These are phyloP conservation scores for Metarhizium brunneum DNA, from an alignment of 2,329 filamentous ascomycete species.

Conservation along the genomic window DNA sequence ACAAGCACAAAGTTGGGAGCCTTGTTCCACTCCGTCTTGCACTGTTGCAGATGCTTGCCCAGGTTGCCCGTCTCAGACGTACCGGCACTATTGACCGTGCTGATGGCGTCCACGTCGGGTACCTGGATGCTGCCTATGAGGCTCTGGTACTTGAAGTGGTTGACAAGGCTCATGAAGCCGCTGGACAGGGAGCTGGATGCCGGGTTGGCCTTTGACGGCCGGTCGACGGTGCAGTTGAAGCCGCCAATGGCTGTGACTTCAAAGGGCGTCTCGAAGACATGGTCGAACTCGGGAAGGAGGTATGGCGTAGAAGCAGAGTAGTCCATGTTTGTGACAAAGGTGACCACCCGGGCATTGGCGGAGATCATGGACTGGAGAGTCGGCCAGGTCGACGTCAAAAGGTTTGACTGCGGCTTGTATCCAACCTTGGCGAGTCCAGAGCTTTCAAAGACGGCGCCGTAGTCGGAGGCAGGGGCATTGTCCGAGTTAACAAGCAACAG, in stretches of 20 bases:
- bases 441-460: slow-evolving; percentile 44
- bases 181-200: slow-evolving; percentile 44
- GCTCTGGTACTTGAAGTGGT: slow-evolving; percentile 66
- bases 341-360: slow-evolving; percentile 54
- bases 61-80: slow-evolving; percentile 43
- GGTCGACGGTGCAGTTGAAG: slow-evolving; percentile 65
- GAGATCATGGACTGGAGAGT: slow-evolving; percentile 62
- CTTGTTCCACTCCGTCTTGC: slow-evolving; percentile 47
- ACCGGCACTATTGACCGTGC: slow-evolving; percentile 55
- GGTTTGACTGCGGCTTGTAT: slow-evolving; percentile 42
- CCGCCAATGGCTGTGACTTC: slow-evolving; percentile 51
- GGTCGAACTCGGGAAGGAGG: slow-evolving; percentile 53
- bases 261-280: slow-evolving; percentile 66
- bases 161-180: slow-evolving; percentile 61
- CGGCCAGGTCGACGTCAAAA: slow-evolving; percentile 49
- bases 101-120: slow-evolving; percentile 51
- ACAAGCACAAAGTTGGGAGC: slow-evolving; percentile 67
- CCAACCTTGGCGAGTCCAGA: slow-evolving; percentile 54
- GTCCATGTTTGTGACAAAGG: slow-evolving; percentile 53
- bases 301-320: slow-evolving; percentile 38
- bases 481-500: slow-evolving; percentile 65
- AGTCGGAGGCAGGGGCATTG: slow-evolving; percentile 41
- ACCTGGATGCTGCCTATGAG: slow-evolving; percentile 46
- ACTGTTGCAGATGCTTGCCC: slow-evolving; percentile 44
- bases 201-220: slow-evolving; percentile 44